Evolutionary conservation across 1,284 basidiomycete genomes (phyloP).

Genomic region (Leccinum brunneo-olivaceum): DNA sequence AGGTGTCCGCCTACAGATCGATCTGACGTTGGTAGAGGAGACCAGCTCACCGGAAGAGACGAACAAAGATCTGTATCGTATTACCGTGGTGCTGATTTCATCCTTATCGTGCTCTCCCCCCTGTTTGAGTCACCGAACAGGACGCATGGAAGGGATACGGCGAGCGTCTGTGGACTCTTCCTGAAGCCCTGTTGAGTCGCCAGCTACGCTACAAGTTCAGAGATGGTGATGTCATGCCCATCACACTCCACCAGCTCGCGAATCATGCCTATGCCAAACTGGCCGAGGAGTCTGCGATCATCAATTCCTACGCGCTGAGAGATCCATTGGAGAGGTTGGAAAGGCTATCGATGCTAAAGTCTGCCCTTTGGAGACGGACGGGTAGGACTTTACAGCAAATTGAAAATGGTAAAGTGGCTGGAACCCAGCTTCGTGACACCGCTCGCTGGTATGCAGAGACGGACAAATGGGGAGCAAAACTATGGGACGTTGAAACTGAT

Average conservation of each 20-base stretch:
- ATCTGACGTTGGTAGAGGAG: conserved; percentile 10
- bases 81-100: conserved; percentile 25
- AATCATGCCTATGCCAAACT: conserved; percentile 18
- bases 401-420: background rate
- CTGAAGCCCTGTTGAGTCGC: conserved; percentile 19
- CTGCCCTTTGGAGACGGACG: conserved; percentile 23
- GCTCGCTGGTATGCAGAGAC: background rate
- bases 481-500: conserved; percentile 25
- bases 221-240: conserved; percentile 8
- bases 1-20: conserved; percentile 22
- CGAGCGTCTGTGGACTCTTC: conserved; percentile 27
- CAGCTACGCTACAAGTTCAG: conserved; percentile 17
- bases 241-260: conserved; percentile 24
- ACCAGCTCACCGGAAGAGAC: background rate
- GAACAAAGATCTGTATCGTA: conserved; percentile 23
- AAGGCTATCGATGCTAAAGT: conserved; percentile 19
- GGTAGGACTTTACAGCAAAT: background rate
- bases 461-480: conserved; percentile 18
- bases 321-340: conserved; percentile 26
- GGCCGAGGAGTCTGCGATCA: conserved; percentile 19
- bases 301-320: conserved; percentile 19
- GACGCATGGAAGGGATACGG: conserved; percentile 18
- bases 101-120: conserved; percentile 20
- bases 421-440: background rate
- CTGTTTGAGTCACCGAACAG: background rate